Evolutionary conservation across 1,284 basidiomycete genomes (phyloP), one percentile per base, ranked within the genome.

Genomic region (Cutaneotrichosporon sp.): DNA sequence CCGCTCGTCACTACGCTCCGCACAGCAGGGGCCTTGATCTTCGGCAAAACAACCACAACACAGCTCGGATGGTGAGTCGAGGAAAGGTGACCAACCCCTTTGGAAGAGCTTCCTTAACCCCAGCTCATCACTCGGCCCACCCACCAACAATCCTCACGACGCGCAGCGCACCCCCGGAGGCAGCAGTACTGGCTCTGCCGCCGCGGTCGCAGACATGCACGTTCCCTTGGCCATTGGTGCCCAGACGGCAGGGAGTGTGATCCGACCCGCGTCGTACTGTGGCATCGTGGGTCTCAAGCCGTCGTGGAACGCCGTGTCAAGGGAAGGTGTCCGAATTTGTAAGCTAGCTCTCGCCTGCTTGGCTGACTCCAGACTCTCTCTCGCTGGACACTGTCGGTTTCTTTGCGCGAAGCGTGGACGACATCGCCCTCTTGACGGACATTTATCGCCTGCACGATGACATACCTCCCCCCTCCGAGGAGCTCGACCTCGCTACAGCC

Each of bases 21-120:
- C 4, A 43, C 64, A 1, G 52, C 64, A n/a, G 73, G 73, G 2
- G 73, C 72, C 8, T 46, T 77, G 45, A 73, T 78, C 49, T 69
- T 76, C 31, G 74, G 74, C 46, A 76, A 76, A 60, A 75, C 74
- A 1, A 66, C 69, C 22, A 76, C 72, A 8, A 76, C 74, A 25
- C 70, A 74, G 57, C 72, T 74, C 45, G 74, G 73, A 0, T 67
- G 66, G 50, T 72, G 65, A 58, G 69, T 69, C 0, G 18, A 9
- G 14, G 33, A 10, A n/a, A 16, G 34, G 20, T n/a, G 46, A 13
- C 25, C 36, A 5, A 16, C 38, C 38, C 38, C 38, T 18, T 7
- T 42, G 29, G 4, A 4, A 42, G 38, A 42, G 18, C 18, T 42
- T 29, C 22, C 18, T 54, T 56, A 22, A 60, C 42, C 4, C n/a